Evolutionary conservation across 2,329 filamentous ascomycete genomes (phyloP).

Genomic region (Didymella keratinophila): DNA sequence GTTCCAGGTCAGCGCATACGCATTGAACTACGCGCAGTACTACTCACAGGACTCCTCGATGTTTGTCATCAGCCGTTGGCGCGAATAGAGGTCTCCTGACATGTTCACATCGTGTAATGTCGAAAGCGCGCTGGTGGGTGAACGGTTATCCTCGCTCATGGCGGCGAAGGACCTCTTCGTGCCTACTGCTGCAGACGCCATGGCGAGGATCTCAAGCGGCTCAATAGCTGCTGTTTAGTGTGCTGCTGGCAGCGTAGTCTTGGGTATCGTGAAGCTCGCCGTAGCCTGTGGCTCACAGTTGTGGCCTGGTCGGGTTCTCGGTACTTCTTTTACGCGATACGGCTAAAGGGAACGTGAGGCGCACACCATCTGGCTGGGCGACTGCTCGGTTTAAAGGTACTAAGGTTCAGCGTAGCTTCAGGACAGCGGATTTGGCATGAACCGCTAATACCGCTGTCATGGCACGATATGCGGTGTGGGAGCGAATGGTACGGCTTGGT

Average conservation of each 20-base stretch:
- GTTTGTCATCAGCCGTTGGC: constrained; percentile 8
- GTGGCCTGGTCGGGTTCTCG: background rate
- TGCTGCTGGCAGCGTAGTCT: background rate
- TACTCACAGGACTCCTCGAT: constrained; percentile 21
- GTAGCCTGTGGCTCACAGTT: constrained; percentile 3
- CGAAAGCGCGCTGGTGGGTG: constrained; percentile 10
- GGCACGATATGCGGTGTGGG: constrained; percentile 10
- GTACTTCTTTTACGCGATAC: constrained; percentile 17
- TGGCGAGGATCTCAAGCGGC: constrained; percentile 14
- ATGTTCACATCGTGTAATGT: constrained; percentile 12
- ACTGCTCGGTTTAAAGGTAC: background rate
- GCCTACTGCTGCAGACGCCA: constrained; percentile 41
- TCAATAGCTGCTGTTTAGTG: background rate
- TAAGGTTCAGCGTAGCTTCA: constrained; percentile 2
- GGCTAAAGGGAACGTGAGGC: constrained; percentile 13
- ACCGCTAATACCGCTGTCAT: constrained; percentile 12
- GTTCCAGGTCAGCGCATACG: constrained; percentile 14
- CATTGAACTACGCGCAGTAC: background rate
- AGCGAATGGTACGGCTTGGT: constrained; percentile 14
- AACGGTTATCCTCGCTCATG: constrained; percentile 31
- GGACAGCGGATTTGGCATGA: constrained; percentile 1
- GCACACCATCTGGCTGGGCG: constrained; percentile 5
- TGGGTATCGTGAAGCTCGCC: background rate
- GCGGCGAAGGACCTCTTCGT: constrained; percentile 40
- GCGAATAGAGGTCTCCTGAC: constrained; percentile 7